Base-by-base conservation (phyloP, 106 monocot genomes). In the Dioscorea alata region DNA sequence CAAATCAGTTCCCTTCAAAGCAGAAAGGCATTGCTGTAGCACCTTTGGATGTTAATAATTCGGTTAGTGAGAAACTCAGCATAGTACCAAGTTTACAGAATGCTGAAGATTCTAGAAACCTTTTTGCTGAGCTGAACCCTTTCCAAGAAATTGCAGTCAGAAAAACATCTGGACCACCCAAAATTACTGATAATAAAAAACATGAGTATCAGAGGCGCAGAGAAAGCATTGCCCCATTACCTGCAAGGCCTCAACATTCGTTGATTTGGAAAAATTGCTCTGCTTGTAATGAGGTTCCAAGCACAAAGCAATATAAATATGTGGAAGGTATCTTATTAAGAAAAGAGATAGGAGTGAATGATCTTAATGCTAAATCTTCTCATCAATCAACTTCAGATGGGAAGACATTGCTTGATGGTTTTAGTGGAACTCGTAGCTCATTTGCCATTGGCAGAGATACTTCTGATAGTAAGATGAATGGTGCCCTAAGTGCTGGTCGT, bases 41-140 rank as follows among this genome's bases (percentile, higher is more conserved):
- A 49, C 17, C 62, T 59, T 15, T 35, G 13, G 57, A 49, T 52
- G 59, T 23, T 49, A 70, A 74, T 49, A n/a, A 48, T 28, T 12
- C 49, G 17, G 63, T 48, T 48, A 74, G 53, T 59, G 76, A 64
- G 64, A 77, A 59, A 50, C 49, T 60, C 12, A 63, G 65, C 31
- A 20, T 23, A 33, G 22, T 10, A 16, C 33, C 70, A 71, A 74
- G 71, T 66, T 70, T 71, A 50, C 80, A 80, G 57, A 78, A 81
- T 52, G 48, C 56, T 53, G 31, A 59, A 33, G 85, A 92, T 48
- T 72, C 83, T 2, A 84, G 71, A 75, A 60, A 81, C 49, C 87
- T 87, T 59, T 99, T 99, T 81, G 75, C 92, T 53, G 97, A 99
- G 17, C 85, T 99, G 33, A 90, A 99, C 52, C 97, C 97, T 48